These are phyloP conservation scores for Trichophyton equinum DNA, from an alignment of 2,329 filamentous ascomycete genomes.

Conservation along the genomic window DNA sequence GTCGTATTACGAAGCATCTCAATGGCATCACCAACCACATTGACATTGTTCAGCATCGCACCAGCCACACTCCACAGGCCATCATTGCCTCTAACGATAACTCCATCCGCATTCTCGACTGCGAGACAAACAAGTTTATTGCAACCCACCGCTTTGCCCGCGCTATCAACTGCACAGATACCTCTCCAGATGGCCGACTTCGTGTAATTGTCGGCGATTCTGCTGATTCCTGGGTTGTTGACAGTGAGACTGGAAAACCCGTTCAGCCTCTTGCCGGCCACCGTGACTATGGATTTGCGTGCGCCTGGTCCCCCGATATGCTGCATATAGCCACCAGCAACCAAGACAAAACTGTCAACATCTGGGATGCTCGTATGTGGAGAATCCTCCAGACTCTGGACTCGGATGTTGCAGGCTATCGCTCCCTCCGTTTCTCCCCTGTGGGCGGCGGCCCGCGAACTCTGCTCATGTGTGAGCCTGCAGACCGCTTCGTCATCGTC, in stretches of 20 bases:
- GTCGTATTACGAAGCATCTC: slow-evolving; percentile 38
- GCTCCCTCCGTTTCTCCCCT: slow-evolving; percentile 33
- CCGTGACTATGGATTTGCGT: slow-evolving; percentile 35
- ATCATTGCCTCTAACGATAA: slow-evolving; percentile 48
- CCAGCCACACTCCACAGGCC: slow-evolving; percentile 37
- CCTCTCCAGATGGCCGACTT: slow-evolving; percentile 32
- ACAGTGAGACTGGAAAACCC: slow-evolving; percentile 31
- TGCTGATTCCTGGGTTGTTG: slow-evolving; percentile 30
- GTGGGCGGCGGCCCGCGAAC: slow-evolving; percentile 33
- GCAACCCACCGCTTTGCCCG: slow-evolving; percentile 27
- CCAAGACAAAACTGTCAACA: slow-evolving; percentile 35
- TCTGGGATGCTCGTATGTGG: slow-evolving; percentile 36
- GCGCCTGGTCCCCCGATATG: slow-evolving; percentile 37
- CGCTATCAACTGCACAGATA: slow-evolving; percentile 35
- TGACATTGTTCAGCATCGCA: slow-evolving; percentile 39
- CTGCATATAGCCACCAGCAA: slow-evolving; percentile 36
- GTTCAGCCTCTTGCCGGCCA: slow-evolving; percentile 30
- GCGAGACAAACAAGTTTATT: slow-evolving; percentile 33
- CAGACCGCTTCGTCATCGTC: slow-evolving; percentile 34
- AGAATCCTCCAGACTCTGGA: slow-evolving; percentile 28
- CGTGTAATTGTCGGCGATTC: slow-evolving; percentile 36
- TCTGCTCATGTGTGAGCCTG: slow-evolving; percentile 32
- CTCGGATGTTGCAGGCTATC: slow-evolving; percentile 34
- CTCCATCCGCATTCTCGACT: slow-evolving; percentile 43
- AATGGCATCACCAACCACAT: slow-evolving; percentile 49